A percentile compares a stretch with the other conserved stretches of the same genome.
Evolutionary conservation across 78 protist species (phyloP).

Genomic region (Planoprotostelium fungivorum): DNA sequence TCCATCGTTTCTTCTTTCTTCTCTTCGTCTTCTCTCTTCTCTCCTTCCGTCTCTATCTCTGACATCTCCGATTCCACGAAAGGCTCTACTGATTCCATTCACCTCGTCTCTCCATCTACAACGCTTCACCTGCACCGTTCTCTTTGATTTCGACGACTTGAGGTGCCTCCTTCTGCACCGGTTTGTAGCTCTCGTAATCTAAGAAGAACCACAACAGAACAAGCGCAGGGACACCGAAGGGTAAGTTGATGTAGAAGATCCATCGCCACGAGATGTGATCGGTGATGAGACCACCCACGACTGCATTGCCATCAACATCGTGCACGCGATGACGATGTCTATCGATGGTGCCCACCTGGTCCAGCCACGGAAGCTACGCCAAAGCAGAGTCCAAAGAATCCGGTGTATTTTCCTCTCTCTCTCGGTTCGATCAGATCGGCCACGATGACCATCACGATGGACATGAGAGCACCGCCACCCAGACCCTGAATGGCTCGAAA

Average conservation of each 20-base stretch:
- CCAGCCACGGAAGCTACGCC: conserved; percentile 56
- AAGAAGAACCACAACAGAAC: conserved; percentile 10
- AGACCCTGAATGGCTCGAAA: conserved; percentile 48
- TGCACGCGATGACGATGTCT: too few relatives aligned
- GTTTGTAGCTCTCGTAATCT: background rate
- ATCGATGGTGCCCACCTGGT: conserved; percentile 9
- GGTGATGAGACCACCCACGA: conserved; percentile 58
- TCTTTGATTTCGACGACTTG: background rate
- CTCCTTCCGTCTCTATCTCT: background rate
- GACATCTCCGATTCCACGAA: background rate
- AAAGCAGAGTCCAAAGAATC: conserved; percentile 50
- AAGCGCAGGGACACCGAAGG: conserved; percentile 47
- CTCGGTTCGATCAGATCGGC: conserved; percentile 46
- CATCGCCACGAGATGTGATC: conserved; percentile 57
- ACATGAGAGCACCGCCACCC: conserved; percentile 62
- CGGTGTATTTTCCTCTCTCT: conserved; percentile 60
- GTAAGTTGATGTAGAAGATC: conserved; percentile 67
- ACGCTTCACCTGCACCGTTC: background rate
- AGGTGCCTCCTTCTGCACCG: background rate
- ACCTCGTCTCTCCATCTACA: background rate
- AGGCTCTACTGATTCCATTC: background rate
- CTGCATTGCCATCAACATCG: background rate
- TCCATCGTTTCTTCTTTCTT: too few relatives aligned
- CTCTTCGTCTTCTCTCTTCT: too few relatives aligned
- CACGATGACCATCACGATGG: conserved; percentile 33